Percentiles rank a stretch among this genome's conserved stretches.
phyloP scores from a whole-genome alignment of 345 rosid genomes.

The Arabidopsis suecica region DNA sequence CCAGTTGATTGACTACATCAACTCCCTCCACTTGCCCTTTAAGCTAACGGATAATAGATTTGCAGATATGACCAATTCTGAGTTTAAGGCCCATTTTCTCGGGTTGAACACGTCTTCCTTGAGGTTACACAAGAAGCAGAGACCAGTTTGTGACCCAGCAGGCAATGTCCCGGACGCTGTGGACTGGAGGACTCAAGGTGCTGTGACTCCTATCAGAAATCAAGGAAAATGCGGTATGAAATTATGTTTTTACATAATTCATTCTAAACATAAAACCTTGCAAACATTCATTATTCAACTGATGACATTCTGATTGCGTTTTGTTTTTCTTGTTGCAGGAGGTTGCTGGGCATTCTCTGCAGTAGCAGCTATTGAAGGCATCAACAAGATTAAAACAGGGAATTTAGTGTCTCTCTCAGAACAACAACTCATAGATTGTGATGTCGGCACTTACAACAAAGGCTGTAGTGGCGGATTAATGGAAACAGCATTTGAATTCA shows the following conservation, averaged over 20 bases:
- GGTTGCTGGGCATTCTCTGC: conserved; percentile 98
- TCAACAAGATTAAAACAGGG: conserved; percentile 73
- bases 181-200: conserved; percentile 87
- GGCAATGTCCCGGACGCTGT: conserved; percentile 46
- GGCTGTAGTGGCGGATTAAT: conserved; percentile 89
- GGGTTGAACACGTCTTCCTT: conserved; percentile 44
- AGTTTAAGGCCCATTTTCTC: conserved; percentile 59
- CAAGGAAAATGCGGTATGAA: conserved; percentile 88
- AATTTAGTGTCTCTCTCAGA: conserved; percentile 70
- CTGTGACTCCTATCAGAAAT: conserved; percentile 77
- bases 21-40: conserved; percentile 64
- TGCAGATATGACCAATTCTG: conserved; percentile 81
- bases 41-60: conserved; percentile 75
- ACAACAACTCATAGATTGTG: conserved; percentile 90
- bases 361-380: conserved; percentile 84
- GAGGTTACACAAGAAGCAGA: conserved; percentile 7
- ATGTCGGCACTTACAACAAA: conserved; percentile 40
- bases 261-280: conserved; percentile 21
- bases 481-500: conserved; percentile 67
- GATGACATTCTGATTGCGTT: conserved; percentile 13
- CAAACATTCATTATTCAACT: conserved; percentile 20
- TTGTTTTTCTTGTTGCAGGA: conserved; percentile 50
- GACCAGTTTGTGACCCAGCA: not conserved
- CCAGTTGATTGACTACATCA: conserved; percentile 64
- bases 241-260: conserved; percentile 13